Percentiles rank a stretch among this genome's conserved stretches.
phyloP scores from a whole-genome alignment of 2,329 filamentous ascomycete genomes.

The Teratosphaeria viscida region DNA sequence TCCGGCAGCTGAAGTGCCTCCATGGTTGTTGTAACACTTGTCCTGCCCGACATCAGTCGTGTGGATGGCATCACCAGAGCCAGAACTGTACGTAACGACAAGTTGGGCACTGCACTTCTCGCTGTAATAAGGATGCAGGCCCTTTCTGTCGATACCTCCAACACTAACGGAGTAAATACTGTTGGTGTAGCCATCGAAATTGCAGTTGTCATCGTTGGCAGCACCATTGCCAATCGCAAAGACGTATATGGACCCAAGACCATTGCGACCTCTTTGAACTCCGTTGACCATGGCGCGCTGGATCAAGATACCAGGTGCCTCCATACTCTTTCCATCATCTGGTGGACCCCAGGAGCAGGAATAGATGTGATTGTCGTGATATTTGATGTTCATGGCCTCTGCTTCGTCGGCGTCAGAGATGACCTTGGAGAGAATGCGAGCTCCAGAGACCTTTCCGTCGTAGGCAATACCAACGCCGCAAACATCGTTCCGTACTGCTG shows the following conservation, averaged over 20 bases:
- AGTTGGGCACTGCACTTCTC: conserved; percentile 92
- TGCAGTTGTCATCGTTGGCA: conserved; percentile 82
- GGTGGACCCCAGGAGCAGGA: conserved; percentile 98
- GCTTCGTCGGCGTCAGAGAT: conserved; percentile 93
- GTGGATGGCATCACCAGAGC: conserved; percentile 78
- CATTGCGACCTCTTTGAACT: conserved; percentile 73
- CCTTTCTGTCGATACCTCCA: conserved; percentile 78
- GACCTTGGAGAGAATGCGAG: conserved; percentile 82
- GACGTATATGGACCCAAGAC: conserved; percentile 84
- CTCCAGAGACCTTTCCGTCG: conserved; percentile 77
- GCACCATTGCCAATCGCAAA: conserved; percentile 96
- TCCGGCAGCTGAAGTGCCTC: conserved; percentile 89
- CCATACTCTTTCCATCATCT: conserved; percentile 89
- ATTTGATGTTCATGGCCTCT: conserved; percentile 82
- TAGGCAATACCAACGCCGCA: conserved; percentile 96
- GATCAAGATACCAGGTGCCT: conserved; percentile 81
- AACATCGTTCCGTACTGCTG: conserved; percentile 81
- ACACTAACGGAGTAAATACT: conserved; percentile 98
- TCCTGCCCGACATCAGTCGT: conserved; percentile 86
- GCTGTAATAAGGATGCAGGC: conserved; percentile 88
- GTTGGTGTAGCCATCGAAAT: conserved; percentile 98
- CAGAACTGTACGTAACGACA: conserved; percentile 94
- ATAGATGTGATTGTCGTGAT: conserved; percentile 88
- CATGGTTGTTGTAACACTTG: conserved; percentile 69
- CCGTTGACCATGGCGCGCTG: conserved; percentile 84